These are phyloP conservation scores for Kwoniella sp. DNA, from an alignment of 768 basidiomycete species.

Conservation along the genomic window DNA sequence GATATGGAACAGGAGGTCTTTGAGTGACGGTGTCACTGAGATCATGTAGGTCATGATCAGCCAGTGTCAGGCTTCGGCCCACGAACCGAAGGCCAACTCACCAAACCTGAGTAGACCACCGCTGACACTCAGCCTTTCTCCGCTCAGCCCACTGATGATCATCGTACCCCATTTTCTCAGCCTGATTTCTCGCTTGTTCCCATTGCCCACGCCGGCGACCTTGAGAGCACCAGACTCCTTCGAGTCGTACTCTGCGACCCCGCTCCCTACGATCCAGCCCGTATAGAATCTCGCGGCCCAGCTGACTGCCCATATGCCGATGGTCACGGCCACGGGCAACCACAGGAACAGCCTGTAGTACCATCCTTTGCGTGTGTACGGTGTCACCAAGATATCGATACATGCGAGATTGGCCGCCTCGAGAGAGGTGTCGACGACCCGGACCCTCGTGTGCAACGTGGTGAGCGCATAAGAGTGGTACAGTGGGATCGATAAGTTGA, in stretches of 20 bases:
- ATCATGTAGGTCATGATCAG: not conserved
- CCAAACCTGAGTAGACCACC: constrained; percentile 88
- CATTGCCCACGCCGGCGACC: constrained; percentile 21
- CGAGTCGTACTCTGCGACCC: constrained; percentile 63
- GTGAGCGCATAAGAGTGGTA: constrained; percentile 70
- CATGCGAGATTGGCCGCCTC: constrained; percentile 80
- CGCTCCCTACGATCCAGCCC: constrained; percentile 71
- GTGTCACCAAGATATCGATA: constrained; percentile 74
- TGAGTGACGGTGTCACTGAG: constrained; percentile 83
- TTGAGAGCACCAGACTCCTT: constrained; percentile 56
- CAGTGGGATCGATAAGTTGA: constrained; percentile 71
- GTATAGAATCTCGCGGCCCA: constrained; percentile 72
- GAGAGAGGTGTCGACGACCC: constrained; percentile 76
- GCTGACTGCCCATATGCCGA: constrained; percentile 70
- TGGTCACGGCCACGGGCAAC: constrained; percentile 67
- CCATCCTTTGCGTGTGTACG: constrained; percentile 58
- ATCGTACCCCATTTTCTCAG: constrained; percentile 83
- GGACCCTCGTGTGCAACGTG: constrained; percentile 78
- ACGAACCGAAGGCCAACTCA: constrained; percentile 58
- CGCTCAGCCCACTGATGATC: constrained; percentile 87
- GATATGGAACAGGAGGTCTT: constrained; percentile 89
- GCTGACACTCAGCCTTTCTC: constrained; percentile 79
- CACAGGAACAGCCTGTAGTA: constrained; percentile 62
- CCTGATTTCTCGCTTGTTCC: constrained; percentile 40
- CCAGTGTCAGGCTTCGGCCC: constrained; percentile 10